Evolutionary conservation across 2,329 filamentous ascomycete genomes (phyloP).

Genomic region (Juglanconis juglandina): DNA sequence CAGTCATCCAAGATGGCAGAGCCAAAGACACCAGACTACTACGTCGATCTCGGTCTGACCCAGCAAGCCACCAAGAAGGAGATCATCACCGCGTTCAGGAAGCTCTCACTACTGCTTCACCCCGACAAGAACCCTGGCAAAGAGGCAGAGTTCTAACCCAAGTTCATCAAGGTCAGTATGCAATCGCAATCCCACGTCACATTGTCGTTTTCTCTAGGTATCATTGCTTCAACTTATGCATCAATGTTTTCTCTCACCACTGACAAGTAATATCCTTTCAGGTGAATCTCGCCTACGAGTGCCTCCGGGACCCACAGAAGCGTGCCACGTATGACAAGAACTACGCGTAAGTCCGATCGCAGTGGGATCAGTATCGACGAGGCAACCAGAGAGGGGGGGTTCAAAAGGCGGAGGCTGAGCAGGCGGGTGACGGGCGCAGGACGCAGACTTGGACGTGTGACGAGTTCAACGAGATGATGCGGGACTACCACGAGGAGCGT

Average conservation of each 20-base stretch:
- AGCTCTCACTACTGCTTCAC: not conserved
- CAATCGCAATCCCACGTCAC: not conserved
- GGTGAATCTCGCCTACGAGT: not conserved
- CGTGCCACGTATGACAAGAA: not conserved
- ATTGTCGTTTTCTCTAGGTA: too few species aligned
- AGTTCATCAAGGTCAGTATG: not conserved
- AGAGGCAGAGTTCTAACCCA: not conserved
- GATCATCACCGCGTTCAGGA: not conserved
- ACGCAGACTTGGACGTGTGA: not conserved
- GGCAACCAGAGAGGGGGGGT: too few species aligned
- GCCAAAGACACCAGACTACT: not conserved
- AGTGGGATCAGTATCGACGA: not conserved
- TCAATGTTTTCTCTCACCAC: not conserved
- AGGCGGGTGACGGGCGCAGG: not conserved
- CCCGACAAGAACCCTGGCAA: not conserved
- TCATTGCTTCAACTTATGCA: too few species aligned
- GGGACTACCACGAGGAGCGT: not conserved
- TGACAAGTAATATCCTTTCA: not conserved
- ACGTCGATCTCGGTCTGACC: not conserved
- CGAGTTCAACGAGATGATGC: not conserved
- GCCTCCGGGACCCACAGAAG: not conserved
- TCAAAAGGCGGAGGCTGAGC: not conserved
- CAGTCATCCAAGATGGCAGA: not conserved
- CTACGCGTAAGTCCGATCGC: not conserved
- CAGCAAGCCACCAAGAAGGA: not conserved